Percentiles rank a stretch among this genome's conserved stretches.
These are phyloP conservation scores for Neurospora hispaniola DNA, from an alignment of 495 filamentous ascomycete species.

Conservation along the genomic window DNA sequence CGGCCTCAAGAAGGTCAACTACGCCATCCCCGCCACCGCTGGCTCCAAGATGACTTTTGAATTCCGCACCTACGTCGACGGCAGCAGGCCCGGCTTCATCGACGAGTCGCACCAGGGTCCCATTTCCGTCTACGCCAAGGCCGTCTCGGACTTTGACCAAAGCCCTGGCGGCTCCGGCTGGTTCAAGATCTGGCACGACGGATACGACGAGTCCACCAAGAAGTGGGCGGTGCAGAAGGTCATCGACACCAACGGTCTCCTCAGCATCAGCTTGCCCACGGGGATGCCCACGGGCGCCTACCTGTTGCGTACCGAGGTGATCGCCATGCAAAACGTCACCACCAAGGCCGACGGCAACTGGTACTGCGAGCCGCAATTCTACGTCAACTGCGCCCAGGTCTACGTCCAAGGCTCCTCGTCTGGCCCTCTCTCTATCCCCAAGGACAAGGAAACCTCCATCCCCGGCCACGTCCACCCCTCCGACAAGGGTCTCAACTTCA, in stretches of 20 bases:
- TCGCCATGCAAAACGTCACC: slow-evolving; percentile 56
- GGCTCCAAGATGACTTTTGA: slow-evolving; percentile 50
- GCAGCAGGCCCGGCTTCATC: slow-evolving; percentile 40
- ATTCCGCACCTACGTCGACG: slow-evolving; percentile 52
- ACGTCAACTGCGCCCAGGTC: slow-evolving; percentile 60
- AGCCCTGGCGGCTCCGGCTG: slow-evolving; percentile 51
- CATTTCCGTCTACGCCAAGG: slow-evolving; percentile 64
- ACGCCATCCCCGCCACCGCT: slow-evolving; percentile 44
- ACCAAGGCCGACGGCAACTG: slow-evolving; percentile 14
- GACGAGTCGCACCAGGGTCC: slow-evolving; percentile 58
- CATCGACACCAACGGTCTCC: slow-evolving; percentile 51
- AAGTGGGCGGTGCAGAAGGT: slow-evolving; percentile 62
- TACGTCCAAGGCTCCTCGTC: slow-evolving; percentile 42
- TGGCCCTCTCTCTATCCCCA: slow-evolving; percentile 23
- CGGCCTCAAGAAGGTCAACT: slow-evolving; percentile 44
- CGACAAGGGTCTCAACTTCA: slow-evolving; percentile 46
- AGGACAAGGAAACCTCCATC: slow-evolving; percentile 43
- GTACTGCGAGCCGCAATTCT: slow-evolving; percentile 50
- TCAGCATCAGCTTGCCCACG: slow-evolving; percentile 47
- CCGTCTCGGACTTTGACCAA: slow-evolving; percentile 35
- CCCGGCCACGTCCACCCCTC: slow-evolving; percentile 47
- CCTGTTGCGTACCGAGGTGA: slow-evolving; percentile 54
- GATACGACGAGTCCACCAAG: slow-evolving; percentile 40
- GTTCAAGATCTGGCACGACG: slow-evolving; percentile 70
- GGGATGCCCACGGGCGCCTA: slow-evolving; percentile 56